Base-by-base conservation (phyloP, 768 basidiomycete genomes). In the Hemileccinum rubropunctum region DNA sequence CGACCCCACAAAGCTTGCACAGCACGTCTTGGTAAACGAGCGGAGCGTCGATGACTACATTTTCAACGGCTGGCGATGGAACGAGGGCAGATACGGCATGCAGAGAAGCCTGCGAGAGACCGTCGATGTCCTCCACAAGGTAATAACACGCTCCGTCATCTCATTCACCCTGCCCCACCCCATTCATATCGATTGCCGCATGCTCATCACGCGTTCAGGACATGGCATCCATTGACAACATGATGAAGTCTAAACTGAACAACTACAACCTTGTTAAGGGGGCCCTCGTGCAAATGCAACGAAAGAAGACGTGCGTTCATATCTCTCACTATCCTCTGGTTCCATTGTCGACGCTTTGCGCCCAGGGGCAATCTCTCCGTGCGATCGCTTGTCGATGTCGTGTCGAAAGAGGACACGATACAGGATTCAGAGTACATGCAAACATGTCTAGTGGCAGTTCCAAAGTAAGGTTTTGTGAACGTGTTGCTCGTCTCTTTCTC, bases 191-290 rank as follows among this genome's bases (percentile, higher is more conserved):
- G 15, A 36, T 42, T 37, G 26, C 60, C 44, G 56, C 65, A 62
- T 54, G 50, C 57, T 58, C 0, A 61, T 36, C 63, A 58, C 63
- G 48, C 57, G 48, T 44, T 38, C 47, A 67, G 95, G 97, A 98
- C 77, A 91, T 95, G 83, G 76, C 76, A 20, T 92, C 91, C 18
- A 93, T 98, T 54, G 97, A 99, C 69, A 90, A 88, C 63, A 84
- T 89, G 34, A 89, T 97, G 81, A 95, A 95, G 73, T 75, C 83
- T 36, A 98, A 97, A 70, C 72, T 93, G 35, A 89, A 86, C 59
- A 86, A 83, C 63, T 99, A 99, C 71, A 95, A 94, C 64, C 73
- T 95, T 12, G 88, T 92, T 42, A 99, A 99, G 68, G 95, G 95
- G 0, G 86, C 90, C 41, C 75, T 98, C 44, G 81, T 84, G 4